Conservation (phyloP, 2,329 filamentous ascomycete genomes). For the Pezicula radicicola region DNA sequence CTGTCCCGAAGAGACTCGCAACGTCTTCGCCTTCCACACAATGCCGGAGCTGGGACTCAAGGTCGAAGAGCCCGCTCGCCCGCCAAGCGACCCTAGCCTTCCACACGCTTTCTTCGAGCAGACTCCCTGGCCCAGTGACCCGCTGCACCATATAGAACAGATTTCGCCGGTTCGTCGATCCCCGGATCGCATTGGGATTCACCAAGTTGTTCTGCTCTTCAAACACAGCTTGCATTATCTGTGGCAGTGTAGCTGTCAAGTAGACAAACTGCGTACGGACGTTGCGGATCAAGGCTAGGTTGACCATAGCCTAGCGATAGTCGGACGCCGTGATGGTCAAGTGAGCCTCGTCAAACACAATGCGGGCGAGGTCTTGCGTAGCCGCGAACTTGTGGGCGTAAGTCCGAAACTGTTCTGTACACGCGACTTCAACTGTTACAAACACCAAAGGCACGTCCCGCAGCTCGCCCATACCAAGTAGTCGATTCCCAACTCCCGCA, state of each 20-base stretch:
- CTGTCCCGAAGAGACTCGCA: no score
- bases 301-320: background rate
- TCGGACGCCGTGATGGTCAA: slow-evolving; percentile 2
- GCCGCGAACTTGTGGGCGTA: background rate
- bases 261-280: slow-evolving; percentile 2
- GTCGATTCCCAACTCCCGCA: background rate
- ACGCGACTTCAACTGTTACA: background rate
- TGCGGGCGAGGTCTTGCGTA: background rate
- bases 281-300: background rate
- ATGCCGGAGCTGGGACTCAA: no score
- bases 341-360: slow-evolving; percentile 1
- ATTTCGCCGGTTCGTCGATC: slow-evolving; percentile 3
- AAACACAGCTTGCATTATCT: background rate
- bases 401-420: background rate
- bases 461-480: background rate
- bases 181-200: slow-evolving; percentile 1
- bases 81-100: background rate
- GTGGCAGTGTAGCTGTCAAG: slow-evolving; percentile 2
- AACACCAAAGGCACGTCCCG: background rate
- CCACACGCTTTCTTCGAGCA: background rate
- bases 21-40: no score
- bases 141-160: background rate
- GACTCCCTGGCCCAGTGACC: background rate
- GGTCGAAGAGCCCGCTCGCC: background rate
- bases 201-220: background rate